Evolutionary conservation across 2,329 filamentous ascomycete genomes (phyloP).

Genomic region (Trichoderma citrinoviride): DNA sequence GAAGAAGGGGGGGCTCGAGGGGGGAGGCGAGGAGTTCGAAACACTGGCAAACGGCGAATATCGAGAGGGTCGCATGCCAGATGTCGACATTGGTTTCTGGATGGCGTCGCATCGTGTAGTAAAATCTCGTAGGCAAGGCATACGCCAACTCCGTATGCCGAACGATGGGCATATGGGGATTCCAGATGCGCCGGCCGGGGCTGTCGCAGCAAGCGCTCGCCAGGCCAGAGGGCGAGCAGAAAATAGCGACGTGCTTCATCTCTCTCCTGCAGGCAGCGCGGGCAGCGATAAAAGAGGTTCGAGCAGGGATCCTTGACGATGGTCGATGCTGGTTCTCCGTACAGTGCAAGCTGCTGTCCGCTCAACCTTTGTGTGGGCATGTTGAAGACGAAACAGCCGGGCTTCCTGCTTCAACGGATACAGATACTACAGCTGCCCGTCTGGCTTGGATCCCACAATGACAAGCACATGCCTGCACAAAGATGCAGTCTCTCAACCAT

Average conservation of each 20-base stretch:
- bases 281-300: conserved; percentile 5
- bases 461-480: not conserved
- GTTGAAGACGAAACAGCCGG: not conserved
- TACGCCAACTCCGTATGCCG: too few relatives aligned
- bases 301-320: conserved; percentile 6
- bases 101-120: too few relatives aligned
- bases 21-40: not conserved
- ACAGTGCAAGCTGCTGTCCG: too few relatives aligned
- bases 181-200: not conserved
- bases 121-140: too few relatives aligned
- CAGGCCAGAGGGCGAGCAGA: not conserved
- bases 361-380: too few relatives aligned
- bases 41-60: too few relatives aligned
- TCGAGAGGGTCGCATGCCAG: too few relatives aligned
- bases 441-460: not conserved
- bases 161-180: too few relatives aligned
- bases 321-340: not conserved
- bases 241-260: not conserved
- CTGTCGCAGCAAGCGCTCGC: conserved; percentile 16
- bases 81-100: too few relatives aligned
- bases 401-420: not conserved
- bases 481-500: not conserved
- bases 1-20: not conserved
- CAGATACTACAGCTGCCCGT: not conserved
- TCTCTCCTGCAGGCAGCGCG: too few relatives aligned